phyloP scores from a whole-genome alignment of 1,284 basidiomycete species.

The Melampsora americana region DNA sequence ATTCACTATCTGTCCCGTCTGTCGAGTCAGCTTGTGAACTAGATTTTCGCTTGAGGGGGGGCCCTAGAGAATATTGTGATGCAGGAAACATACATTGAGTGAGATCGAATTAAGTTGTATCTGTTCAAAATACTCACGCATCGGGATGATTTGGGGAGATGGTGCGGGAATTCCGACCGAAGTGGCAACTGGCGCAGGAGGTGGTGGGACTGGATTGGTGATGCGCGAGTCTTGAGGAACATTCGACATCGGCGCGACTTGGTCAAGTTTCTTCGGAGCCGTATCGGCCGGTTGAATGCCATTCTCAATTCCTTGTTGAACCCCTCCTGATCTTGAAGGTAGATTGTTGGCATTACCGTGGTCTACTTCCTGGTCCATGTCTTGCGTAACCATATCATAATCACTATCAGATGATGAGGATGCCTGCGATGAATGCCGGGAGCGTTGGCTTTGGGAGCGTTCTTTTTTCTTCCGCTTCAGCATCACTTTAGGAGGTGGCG shows the following conservation, averaged over 20 bases:
- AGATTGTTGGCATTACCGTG: not conserved
- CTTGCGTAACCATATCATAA: conserved; percentile 15
- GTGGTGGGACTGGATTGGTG: not conserved
- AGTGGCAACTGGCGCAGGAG: not conserved
- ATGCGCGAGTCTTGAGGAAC: conserved; percentile 10
- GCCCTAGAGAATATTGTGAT: not conserved
- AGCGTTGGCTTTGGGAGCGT: conserved; percentile 8
- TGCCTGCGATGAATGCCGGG: conserved; percentile 35
- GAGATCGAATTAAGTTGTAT: too few species aligned
- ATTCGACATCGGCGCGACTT: not conserved
- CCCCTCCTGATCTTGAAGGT: not conserved
- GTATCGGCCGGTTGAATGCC: too few species aligned
- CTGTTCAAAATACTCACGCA: too few species aligned
- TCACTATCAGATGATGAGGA: conserved; percentile 44
- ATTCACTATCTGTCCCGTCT: conserved; percentile 39
- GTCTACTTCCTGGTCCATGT: conserved; percentile 21
- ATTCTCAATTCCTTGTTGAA: not conserved
- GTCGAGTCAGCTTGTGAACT: conserved; percentile 39
- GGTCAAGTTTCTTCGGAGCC: too few species aligned
- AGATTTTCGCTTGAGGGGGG: conserved; percentile 26
- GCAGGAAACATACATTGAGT: too few species aligned
- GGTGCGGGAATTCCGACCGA: too few species aligned
- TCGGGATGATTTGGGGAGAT: too few species aligned
- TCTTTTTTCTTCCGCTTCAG: conserved; percentile 27
- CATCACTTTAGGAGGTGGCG: conserved; percentile 8